These are phyloP conservation scores for Sphaerostilbella broomeana DNA, from an alignment of 2,329 filamentous ascomycete genomes.

Conservation along the genomic window DNA sequence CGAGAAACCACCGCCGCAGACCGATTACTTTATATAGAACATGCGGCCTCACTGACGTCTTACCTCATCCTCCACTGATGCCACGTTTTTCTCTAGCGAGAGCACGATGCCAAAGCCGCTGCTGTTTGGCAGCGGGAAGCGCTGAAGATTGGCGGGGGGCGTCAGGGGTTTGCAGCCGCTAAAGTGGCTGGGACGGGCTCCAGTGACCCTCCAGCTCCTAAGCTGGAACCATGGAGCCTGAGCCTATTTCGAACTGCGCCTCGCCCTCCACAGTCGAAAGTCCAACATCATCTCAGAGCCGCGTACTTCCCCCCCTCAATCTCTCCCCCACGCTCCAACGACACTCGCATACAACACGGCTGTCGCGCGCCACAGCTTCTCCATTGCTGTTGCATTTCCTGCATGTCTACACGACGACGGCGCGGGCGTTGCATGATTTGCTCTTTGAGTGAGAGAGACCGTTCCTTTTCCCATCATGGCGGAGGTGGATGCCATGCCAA, in stretches of 20 bases:
- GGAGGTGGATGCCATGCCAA: slow-evolving; percentile 73
- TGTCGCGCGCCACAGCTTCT: slow-evolving; percentile 1
- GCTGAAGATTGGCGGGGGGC: slow-evolving; percentile 13
- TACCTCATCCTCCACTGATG: no score
- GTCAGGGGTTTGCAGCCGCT: background rate
- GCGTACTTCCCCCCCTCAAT: slow-evolving; percentile 7
- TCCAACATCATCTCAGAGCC: slow-evolving; percentile 12
- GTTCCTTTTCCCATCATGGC: slow-evolving; percentile 50
- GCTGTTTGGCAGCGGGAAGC: slow-evolving; percentile 5
- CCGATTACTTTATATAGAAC: no score
- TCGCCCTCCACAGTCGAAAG: slow-evolving; percentile 1
- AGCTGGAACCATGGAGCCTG: no score
- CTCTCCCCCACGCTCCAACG: slow-evolving; percentile 8
- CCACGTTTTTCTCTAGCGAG: no score
- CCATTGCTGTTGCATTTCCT: background rate
- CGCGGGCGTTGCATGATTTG: slow-evolving; percentile 15
- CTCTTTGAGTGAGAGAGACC: slow-evolving; percentile 1
- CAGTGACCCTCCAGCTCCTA: no score
- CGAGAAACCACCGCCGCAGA: no score
- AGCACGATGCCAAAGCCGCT: no score
- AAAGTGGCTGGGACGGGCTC: no score
- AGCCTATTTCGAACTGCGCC: no score
- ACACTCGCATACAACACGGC: background rate
- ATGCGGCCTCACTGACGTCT: no score
- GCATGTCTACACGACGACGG: slow-evolving; percentile 3